Evolutionary conservation across 2,329 filamentous ascomycete species (phyloP).

Genomic region (Sporothrix humicola): DNA sequence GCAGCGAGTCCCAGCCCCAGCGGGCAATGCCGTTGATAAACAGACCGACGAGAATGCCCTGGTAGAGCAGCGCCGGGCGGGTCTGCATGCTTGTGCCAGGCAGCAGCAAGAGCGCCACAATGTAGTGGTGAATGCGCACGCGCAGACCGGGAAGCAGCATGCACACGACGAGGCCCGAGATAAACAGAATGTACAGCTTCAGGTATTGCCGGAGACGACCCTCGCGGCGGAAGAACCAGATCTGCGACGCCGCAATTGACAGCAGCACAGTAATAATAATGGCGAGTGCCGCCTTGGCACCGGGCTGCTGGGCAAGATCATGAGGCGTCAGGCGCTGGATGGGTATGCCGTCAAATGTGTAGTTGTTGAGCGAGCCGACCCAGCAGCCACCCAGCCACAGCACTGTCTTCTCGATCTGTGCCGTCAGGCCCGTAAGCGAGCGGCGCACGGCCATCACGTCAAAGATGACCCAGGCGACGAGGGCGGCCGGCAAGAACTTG

Average conservation of each 20-base stretch:
- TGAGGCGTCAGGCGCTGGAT: constrained; percentile 90
- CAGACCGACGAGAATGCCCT: constrained; percentile 85
- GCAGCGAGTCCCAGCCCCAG: constrained; percentile 89
- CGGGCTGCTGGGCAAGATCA: constrained; percentile 87
- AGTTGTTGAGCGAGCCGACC: constrained; percentile 90
- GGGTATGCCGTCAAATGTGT: constrained; percentile 92
- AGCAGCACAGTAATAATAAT: constrained; percentile 75
- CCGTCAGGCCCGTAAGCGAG: constrained; percentile 72
- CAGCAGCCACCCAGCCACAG: constrained; percentile 90
- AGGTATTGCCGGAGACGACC: constrained; percentile 80
- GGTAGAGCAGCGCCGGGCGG: constrained; percentile 80
- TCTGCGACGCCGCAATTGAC: constrained; percentile 72
- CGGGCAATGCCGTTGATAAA: constrained; percentile 93
- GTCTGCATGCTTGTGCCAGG: constrained; percentile 90
- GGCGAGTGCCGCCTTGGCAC: constrained; percentile 80
- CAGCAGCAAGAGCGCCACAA: constrained; percentile 82
- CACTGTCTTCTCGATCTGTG: constrained; percentile 87
- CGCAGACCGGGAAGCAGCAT: constrained; percentile 76
- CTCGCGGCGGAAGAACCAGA: constrained; percentile 85
- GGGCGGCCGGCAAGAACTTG: constrained; percentile 83
- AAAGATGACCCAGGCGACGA: constrained; percentile 87
- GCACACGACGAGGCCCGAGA: constrained; percentile 69
- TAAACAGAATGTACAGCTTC: constrained; percentile 74
- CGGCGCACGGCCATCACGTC: constrained; percentile 78
- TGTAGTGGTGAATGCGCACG: constrained; percentile 93